Evolutionary conservation across 768 basidiomycete genomes (phyloP).

Genomic region (Antrodiella citrinella): DNA sequence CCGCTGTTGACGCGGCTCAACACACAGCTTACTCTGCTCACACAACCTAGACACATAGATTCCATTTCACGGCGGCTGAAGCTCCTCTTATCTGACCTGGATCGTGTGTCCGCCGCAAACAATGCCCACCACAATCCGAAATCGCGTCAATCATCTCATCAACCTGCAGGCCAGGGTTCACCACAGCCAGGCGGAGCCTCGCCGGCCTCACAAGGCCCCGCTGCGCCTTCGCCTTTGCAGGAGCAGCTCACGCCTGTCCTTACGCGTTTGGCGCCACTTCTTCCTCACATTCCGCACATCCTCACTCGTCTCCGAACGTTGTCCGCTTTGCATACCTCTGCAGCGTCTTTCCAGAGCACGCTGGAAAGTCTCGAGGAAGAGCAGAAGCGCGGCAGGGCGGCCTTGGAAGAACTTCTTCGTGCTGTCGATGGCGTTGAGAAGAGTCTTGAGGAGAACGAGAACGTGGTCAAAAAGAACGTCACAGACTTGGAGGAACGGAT

Average conservation of each 20-base stretch:
- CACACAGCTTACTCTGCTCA: conserved; percentile 77
- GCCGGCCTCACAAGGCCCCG: conserved; percentile 10
- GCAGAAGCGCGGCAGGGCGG: conserved; percentile 54
- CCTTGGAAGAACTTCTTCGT: conserved; percentile 55
- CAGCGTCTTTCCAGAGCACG: conserved; percentile 66
- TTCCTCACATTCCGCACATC: conserved; percentile 85
- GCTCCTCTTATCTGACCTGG: conserved; percentile 85
- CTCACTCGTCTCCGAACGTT: conserved; percentile 83
- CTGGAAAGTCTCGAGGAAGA: conserved; percentile 64
- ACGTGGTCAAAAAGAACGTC: conserved; percentile 67
- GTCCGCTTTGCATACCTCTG: conserved; percentile 71
- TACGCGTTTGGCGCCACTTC: conserved; percentile 58
- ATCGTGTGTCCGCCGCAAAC: conserved; percentile 51
- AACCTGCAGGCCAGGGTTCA: conserved; percentile 6
- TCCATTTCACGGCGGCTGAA: conserved; percentile 92
- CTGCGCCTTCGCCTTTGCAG: conserved; percentile 22
- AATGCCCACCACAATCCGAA: conserved; percentile 38
- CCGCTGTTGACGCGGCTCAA: conserved; percentile 77
- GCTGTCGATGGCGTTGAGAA: conserved; percentile 68
- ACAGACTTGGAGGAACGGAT: conserved; percentile 56
- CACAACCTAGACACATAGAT: conserved; percentile 94
- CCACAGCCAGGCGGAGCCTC: conserved; percentile 7
- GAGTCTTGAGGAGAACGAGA: conserved; percentile 68
- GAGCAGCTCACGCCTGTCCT: conserved; percentile 66
- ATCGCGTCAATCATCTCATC: conserved; percentile 28